Conservation (phyloP, 2,329 filamentous ascomycete species). For the Xylaria sp. region DNA sequence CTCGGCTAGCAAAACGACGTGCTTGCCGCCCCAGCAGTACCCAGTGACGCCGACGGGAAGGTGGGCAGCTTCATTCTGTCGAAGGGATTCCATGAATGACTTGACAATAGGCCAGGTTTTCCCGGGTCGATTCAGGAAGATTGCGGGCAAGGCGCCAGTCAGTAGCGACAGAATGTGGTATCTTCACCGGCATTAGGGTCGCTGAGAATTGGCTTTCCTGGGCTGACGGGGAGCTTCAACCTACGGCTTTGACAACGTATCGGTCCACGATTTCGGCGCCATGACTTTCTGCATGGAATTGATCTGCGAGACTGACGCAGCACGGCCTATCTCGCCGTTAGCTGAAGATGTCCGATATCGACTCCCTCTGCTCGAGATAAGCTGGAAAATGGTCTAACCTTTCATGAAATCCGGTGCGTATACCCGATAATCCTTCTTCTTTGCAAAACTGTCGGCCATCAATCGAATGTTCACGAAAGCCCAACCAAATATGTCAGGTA, state of each 20-base stretch:
- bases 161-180: slow-evolving; percentile 41
- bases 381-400: slow-evolving; percentile 41
- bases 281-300: slow-evolving; percentile 44
- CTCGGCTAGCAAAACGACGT: slow-evolving; percentile 60
- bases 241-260: slow-evolving; percentile 47
- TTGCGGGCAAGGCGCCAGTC: slow-evolving; percentile 47
- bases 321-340: slow-evolving; percentile 29
- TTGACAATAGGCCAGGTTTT: slow-evolving; percentile 50
- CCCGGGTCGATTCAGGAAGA: slow-evolving; percentile 47
- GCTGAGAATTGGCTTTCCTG: not conserved
- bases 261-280: slow-evolving; percentile 36
- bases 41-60: slow-evolving; percentile 62
- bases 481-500: slow-evolving; percentile 67
- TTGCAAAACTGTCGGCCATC: slow-evolving; percentile 64
- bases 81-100: slow-evolving; percentile 52
- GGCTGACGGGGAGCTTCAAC: slow-evolving; percentile 16
- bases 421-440: slow-evolving; percentile 59
- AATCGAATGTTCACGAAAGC: slow-evolving; percentile 62
- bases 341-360: not conserved
- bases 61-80: slow-evolving; percentile 42
- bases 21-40: slow-evolving; percentile 72
- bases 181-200: slow-evolving; percentile 16
- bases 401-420: slow-evolving; percentile 68
- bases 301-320: slow-evolving; percentile 48
- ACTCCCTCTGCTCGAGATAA: not conserved